Conservation (phyloP, 2,329 filamentous ascomycete species). For the Verticillium tricorpus region DNA sequence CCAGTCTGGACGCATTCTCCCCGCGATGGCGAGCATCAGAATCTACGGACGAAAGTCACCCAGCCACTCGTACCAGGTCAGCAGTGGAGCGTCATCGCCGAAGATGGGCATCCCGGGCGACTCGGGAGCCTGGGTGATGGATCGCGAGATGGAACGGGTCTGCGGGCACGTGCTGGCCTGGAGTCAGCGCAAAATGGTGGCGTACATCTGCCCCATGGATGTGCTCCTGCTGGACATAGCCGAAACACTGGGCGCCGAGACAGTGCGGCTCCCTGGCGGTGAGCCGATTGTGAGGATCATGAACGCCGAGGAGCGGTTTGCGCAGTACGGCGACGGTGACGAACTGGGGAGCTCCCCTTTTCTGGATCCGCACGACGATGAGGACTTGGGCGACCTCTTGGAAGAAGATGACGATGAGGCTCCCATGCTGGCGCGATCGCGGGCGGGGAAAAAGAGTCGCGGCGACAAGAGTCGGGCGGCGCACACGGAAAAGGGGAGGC, state of each 20-base stretch:
- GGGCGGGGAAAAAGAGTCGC: neutral
- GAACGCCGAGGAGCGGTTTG: conserved; percentile 9
- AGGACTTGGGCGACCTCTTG: conserved; percentile 21
- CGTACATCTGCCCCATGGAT: conserved; percentile 96
- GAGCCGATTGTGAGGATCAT: conserved; percentile 30
- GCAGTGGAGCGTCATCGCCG: conserved; percentile 25
- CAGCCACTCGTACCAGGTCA: conserved; percentile 64
- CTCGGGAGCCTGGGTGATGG: conserved; percentile 88
- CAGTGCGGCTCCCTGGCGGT: conserved; percentile 67
- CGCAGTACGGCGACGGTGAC: conserved; percentile 5
- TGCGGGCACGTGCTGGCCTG: conserved; percentile 90
- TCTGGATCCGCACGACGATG: conserved; percentile 14
- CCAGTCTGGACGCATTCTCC: conserved; percentile 72
- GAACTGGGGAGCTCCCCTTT: conserved; percentile 11
- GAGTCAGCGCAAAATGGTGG: conserved; percentile 73
- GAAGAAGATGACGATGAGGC: conserved; percentile 22
- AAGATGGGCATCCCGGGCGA: conserved; percentile 73
- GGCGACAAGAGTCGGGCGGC: neutral
- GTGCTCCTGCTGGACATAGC: conserved; percentile 81
- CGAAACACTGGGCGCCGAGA: conserved; percentile 65
- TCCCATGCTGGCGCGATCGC: neutral
- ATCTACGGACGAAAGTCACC: conserved; percentile 80
- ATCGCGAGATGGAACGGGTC: conserved; percentile 70
- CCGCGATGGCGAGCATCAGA: conserved; percentile 77
- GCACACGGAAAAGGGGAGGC: neutral